Conservation (phyloP, 106 monocot species). For the Xerophyta viscosa region DNA sequence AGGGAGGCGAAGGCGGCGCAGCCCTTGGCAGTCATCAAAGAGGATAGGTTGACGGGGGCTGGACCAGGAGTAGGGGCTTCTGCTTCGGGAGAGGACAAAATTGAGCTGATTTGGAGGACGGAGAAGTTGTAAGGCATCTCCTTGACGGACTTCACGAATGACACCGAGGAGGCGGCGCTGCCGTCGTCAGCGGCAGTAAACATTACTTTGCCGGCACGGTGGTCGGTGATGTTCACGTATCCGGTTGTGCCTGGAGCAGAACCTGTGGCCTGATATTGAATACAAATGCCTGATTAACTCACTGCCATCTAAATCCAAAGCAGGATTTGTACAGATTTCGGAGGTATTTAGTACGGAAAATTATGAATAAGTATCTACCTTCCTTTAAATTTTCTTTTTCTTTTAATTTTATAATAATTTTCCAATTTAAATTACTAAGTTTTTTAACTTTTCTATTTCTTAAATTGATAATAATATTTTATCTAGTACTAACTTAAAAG, state of each 20-base stretch:
- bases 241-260: conserved; percentile 49
- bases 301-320: not conserved
- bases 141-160: conserved; percentile 43
- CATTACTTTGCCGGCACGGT: conserved; percentile 29
- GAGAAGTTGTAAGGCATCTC: conserved; percentile 57
- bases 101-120: conserved; percentile 31
- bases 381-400: too few species aligned
- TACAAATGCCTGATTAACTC: not conserved
- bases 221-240: conserved; percentile 51
- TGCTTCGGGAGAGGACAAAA: conserved; percentile 43
- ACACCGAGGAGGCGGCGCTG: conserved; percentile 8
- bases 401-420: too few species aligned
- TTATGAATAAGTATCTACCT: too few species aligned
- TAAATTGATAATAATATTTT: too few species aligned
- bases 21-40: conserved; percentile 30
- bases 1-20: conserved; percentile 46
- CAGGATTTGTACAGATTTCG: too few species aligned
- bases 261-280: conserved; percentile 38
- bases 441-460: too few species aligned
- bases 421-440: too few species aligned
- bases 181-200: conserved; percentile 41
- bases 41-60: conserved; percentile 32
- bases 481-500: too few species aligned
- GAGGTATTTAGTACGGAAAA: too few species aligned
- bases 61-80: conserved; percentile 62